These are phyloP conservation scores for Pseudocercospora vitis DNA, from an alignment of 2,329 filamentous ascomycete genomes.

Conservation along the genomic window DNA sequence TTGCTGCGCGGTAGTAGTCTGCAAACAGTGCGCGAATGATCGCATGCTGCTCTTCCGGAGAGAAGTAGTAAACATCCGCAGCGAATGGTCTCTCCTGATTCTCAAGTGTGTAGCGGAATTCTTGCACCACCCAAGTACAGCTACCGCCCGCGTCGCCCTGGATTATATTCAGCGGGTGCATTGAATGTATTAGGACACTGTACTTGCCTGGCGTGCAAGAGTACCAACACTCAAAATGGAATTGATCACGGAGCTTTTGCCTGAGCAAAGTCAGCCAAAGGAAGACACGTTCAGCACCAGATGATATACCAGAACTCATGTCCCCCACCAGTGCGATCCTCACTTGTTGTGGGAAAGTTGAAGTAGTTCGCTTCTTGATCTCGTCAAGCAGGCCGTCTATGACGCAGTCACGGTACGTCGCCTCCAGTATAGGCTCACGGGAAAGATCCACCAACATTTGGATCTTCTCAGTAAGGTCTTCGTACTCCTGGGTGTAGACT, in stretches of 20 bases:
- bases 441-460: background rate
- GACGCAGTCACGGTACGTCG: constrained; percentile 8
- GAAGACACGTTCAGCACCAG: background rate
- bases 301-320: constrained; percentile 22
- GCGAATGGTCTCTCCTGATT: constrained; percentile 23
- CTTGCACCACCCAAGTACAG: constrained; percentile 26
- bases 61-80: constrained; percentile 26
- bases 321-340: constrained; percentile 21
- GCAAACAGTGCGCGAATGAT: constrained; percentile 14
- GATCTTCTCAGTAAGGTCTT: background rate
- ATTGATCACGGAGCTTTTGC: constrained; percentile 30
- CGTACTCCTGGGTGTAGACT: background rate
- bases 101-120: constrained; percentile 11
- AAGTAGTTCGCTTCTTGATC: background rate
- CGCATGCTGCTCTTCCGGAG: constrained; percentile 5
- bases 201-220: constrained; percentile 25
- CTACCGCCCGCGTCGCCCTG: constrained; percentile 25
- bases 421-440: background rate
- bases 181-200: too few species aligned
- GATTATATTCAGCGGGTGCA: background rate
- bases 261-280: constrained; percentile 1
- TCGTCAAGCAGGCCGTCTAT: constrained; percentile 11
- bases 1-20: constrained; percentile 16
- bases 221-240: constrained; percentile 25
- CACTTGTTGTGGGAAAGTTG: background rate